A percentile compares a stretch with the other conserved stretches of the same genome.
phyloP scores from a whole-genome alignment of 805 yeast species.

The Ogataea populi-albae region DNA sequence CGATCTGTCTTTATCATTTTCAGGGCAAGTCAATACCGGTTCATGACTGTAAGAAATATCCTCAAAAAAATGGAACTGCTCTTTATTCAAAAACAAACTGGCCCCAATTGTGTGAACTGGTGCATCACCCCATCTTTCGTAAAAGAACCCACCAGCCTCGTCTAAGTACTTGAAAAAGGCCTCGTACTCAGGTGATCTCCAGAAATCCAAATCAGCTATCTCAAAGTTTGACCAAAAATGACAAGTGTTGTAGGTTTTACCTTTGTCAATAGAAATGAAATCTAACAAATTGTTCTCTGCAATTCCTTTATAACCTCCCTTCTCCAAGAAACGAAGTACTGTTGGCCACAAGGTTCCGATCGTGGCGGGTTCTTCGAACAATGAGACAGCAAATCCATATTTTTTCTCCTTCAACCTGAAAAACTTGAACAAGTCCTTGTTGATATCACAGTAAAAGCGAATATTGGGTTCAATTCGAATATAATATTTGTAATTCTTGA shows the following conservation, averaged over 20 bases:
- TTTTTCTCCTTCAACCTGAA: slow-evolving; percentile 52
- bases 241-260: slow-evolving; percentile 65
- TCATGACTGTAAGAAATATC: slow-evolving; percentile 73
- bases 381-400: slow-evolving; percentile 66
- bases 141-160: slow-evolving; percentile 70
- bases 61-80: slow-evolving; percentile 65
- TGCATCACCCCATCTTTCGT: slow-evolving; percentile 93
- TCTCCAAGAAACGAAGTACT: slow-evolving; percentile 49
- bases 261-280: slow-evolving; percentile 61
- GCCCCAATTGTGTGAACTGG: slow-evolving; percentile 84
- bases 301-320: slow-evolving; percentile 39
- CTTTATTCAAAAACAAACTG: slow-evolving; percentile 52
- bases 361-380: slow-evolving; percentile 61
- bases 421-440: slow-evolving; percentile 58
- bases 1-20: slow-evolving; percentile 40
- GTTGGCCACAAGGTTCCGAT: slow-evolving; percentile 58
- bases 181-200: slow-evolving; percentile 55
- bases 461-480: slow-evolving; percentile 80
- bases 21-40: slow-evolving; percentile 45
- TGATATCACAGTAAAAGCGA: slow-evolving; percentile 55
- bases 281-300: slow-evolving; percentile 50
- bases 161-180: slow-evolving; percentile 64
- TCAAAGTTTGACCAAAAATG: slow-evolving; percentile 85
- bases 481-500: slow-evolving; percentile 59
- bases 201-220: slow-evolving; percentile 67